Evolutionary conservation across 306 rosid species (phyloP), one percentile per base, ranked within the genome.

Genomic region (Acacia confusa): DNA sequence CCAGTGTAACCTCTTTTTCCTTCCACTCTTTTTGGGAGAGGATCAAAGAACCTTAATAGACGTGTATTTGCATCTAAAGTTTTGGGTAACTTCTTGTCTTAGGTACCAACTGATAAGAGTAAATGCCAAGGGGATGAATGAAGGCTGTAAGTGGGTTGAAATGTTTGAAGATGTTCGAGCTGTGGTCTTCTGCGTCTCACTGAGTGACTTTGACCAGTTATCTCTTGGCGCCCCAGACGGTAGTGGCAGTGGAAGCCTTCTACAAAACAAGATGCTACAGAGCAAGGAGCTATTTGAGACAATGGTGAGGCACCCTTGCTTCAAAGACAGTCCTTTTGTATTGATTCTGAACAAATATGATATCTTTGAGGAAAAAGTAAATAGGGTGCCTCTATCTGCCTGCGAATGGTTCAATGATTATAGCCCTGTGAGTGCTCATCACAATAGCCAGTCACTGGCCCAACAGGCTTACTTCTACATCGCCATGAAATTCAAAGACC

Each of bases 401-500:
- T 95, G 97, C 41, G 98, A 93, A 53, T 95, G 99, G 98, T 93
- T 93, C 84, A 83, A 86, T 2, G 99, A 95, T 70, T 95, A 90
- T 38, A 83, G 91, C 76, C 97, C 98, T 0, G 87, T 93, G 52
- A 88, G 74, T 28, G 90, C 92, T 0, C 88, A 89, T 45, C 87
- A 92, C 76, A 89, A 78, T 78, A 86, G 86, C 86, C 98, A 95
- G 70, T 86, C 98, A 63, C 84, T 93, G 53, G 92, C 97, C 9
- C 99, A 93, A 65, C 99, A 95, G 43, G 99, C 98, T 8, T 95
- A 92, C 83, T 95, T 90, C 90, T 95, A 92, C 34, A 86, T 93
- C 20, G 99, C 99, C 22, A 95, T 95, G 98, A 95, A 95, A 89
- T 95, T 93, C 86, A 95, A 95, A 84, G 98, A 95, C 85, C 97